Percentiles rank a stretch among this genome's conserved stretches.
phyloP scores from a whole-genome alignment of 2,329 filamentous ascomycete genomes.

The Trichoderma brevicompactum region DNA sequence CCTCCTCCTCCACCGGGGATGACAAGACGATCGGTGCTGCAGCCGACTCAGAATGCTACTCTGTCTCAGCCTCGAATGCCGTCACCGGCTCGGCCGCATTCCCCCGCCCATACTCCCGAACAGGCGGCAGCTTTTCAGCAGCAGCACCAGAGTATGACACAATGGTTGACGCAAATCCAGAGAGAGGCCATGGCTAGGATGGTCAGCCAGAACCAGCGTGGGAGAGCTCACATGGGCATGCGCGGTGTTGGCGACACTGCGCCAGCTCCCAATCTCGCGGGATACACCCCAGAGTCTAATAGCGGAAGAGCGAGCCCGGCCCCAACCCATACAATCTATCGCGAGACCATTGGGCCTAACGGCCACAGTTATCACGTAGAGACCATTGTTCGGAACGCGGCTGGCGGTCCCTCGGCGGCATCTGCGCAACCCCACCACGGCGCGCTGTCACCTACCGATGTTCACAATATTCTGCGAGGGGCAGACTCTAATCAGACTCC shows the following conservation, averaged over 20 bases:
- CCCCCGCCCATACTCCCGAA: constrained; percentile 35
- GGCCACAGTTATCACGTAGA: constrained; percentile 45
- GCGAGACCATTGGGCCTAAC: constrained; percentile 42
- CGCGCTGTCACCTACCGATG: constrained; percentile 48
- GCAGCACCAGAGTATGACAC: constrained; percentile 50
- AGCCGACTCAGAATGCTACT: constrained; percentile 36
- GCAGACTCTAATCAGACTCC: constrained; percentile 53
- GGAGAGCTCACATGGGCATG: constrained; percentile 46
- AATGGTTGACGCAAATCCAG: constrained; percentile 54
- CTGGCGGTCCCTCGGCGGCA: not conserved
- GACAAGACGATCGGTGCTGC: constrained; percentile 39
- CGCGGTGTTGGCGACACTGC: constrained; percentile 47
- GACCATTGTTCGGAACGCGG: constrained; percentile 31
- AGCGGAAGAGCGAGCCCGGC: constrained; percentile 35
- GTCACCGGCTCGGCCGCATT: constrained; percentile 36
- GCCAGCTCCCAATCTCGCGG: constrained; percentile 31
- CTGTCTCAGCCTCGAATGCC: constrained; percentile 41
- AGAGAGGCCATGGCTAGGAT: constrained; percentile 50
- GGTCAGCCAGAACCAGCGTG: constrained; percentile 50
- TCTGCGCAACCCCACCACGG: constrained; percentile 32
- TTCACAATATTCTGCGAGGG: constrained; percentile 52
- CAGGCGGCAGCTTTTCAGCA: constrained; percentile 42
- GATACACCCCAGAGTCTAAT: constrained; percentile 32
- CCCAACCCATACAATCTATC: constrained; percentile 39
- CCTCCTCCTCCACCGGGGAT: constrained; percentile 39